Percentiles rank a stretch among this genome's conserved stretches.
Conservation (phyloP, 768 basidiomycete genomes). For the Mycena galericulata region DNA sequence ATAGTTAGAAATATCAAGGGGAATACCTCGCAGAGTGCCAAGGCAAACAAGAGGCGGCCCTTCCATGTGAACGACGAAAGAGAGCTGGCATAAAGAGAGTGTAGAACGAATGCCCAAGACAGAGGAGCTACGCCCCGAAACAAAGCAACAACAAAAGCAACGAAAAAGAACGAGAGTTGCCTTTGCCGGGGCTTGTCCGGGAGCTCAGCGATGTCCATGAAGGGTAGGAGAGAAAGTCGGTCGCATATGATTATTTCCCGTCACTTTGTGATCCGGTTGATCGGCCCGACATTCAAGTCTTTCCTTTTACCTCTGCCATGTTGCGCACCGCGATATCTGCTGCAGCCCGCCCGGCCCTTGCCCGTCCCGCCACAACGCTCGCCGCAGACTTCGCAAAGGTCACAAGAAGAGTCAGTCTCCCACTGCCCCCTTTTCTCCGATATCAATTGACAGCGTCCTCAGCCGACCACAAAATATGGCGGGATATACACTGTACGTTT, state of each 20-base stretch:
- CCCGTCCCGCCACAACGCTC: conserved; percentile 80
- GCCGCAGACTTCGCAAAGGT: conserved; percentile 85
- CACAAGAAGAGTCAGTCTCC: conserved; percentile 69
- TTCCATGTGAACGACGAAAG: conserved; percentile 57
- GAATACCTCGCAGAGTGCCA: conserved; percentile 70
- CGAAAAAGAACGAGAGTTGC: conserved; percentile 66
- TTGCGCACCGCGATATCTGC: conserved; percentile 74
- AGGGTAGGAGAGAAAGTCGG: too few relatives aligned
- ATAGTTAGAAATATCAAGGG: not conserved
- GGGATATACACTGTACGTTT: conserved; percentile 87
- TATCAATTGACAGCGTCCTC: conserved; percentile 28
- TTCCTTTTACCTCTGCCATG: conserved; percentile 56
- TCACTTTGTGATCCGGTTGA: not conserved
- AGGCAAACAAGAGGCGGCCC: conserved; percentile 54
- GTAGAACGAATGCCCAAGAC: conserved; percentile 73
- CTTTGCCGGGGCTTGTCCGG: conserved; percentile 53
- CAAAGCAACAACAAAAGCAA: conserved; percentile 69
- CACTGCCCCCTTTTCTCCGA: conserved; percentile 26
- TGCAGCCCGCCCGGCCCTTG: conserved; percentile 66
- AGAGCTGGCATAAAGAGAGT: conserved; percentile 57
- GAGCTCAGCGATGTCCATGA: conserved; percentile 54
- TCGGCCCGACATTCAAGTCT: conserved; percentile 35
- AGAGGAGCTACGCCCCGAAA: conserved; percentile 73
- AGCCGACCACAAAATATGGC: conserved; percentile 92
- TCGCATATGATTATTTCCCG: too few relatives aligned